Percentiles rank a stretch among this genome's conserved stretches.
These are phyloP conservation scores for Anisodus acutangulus DNA, from an alignment of 257 asterid species.

Conservation along the genomic window DNA sequence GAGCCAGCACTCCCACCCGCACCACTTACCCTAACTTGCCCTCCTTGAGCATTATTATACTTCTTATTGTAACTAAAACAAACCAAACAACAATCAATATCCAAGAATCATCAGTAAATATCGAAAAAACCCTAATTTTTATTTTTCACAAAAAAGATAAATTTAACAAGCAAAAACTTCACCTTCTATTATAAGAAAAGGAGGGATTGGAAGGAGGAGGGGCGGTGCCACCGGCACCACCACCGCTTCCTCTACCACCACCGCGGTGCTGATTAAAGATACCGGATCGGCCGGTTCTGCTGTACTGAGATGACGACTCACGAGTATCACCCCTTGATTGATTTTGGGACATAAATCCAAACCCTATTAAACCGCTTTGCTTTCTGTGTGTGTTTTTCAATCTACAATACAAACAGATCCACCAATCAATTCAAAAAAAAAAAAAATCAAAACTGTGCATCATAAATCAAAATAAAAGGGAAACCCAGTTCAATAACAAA, in stretches of 20 bases:
- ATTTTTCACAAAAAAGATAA: neutral
- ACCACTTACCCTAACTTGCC: conserved; percentile 49
- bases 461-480: neutral
- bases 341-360: conserved; percentile 53
- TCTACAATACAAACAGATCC: conserved; percentile 45
- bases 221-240: conserved; percentile 41
- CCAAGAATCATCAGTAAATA: neutral
- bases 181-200: conserved; percentile 41
- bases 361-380: conserved; percentile 38
- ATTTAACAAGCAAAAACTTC: conserved; percentile 24
- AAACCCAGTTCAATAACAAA: neutral
- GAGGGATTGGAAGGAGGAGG: conserved; percentile 34
- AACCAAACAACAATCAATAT: neutral
- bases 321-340: conserved; percentile 51
- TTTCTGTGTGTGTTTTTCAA: neutral
- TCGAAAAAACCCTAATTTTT: conserved; percentile 33
- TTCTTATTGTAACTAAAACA: conserved; percentile 53
- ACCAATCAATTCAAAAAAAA: conserved; percentile 50
- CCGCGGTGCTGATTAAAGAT: conserved; percentile 41
- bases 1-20: conserved; percentile 40
- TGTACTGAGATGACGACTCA: conserved; percentile 48
- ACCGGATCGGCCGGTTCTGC: conserved; percentile 45
- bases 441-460: conserved; percentile 35
- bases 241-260: conserved; percentile 44
- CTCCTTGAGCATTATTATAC: conserved; percentile 62